A percentile compares a stretch with the other conserved stretches of the same genome.
Evolutionary conservation across 441 rosid species (phyloP).

Genomic region (Syzygium malaccense): DNA sequence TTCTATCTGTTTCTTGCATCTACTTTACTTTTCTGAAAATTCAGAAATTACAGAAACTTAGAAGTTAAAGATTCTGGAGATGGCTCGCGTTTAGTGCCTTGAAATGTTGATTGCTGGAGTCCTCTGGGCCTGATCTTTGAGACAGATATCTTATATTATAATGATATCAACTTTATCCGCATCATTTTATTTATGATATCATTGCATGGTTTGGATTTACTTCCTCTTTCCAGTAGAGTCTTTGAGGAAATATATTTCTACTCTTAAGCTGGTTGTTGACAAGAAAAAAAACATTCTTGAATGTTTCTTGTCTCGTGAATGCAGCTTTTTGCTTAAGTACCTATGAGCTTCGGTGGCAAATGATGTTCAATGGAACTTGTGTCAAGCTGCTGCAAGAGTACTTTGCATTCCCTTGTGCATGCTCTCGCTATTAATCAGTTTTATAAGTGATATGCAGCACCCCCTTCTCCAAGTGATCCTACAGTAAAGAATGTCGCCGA

Average conservation of each 20-base stretch:
- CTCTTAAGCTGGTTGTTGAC: conserved; percentile 26
- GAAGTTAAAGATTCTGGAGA: not conserved
- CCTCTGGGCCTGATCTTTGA: not conserved
- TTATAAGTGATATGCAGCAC: conserved; percentile 99
- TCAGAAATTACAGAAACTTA: not conserved
- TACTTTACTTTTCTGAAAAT: not conserved
- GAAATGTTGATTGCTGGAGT: not conserved
- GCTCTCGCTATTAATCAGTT: conserved; percentile 97
- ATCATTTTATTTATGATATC: not conserved
- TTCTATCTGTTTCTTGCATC: not conserved
- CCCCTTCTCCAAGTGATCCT: conserved; percentile 75
- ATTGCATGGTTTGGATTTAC: not conserved
- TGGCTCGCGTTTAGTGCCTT: not conserved
- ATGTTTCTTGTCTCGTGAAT: conserved; percentile 82
- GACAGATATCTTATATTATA: not conserved
- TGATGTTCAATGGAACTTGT: conserved; percentile 85
- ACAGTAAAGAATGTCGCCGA: conserved; percentile 97
- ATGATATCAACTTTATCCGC: not conserved
- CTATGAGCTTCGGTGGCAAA: conserved; percentile 85
- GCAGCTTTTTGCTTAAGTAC: conserved; percentile 87
- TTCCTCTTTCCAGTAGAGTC: not conserved
- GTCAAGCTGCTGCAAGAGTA: conserved; percentile 88
- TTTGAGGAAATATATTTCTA: conserved; percentile 7
- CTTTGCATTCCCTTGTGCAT: conserved; percentile 96
- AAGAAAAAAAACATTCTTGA: conserved; percentile 65